phyloP scores from a whole-genome alignment of 2,329 filamentous ascomycete genomes.

The Remersonia thermophila region DNA sequence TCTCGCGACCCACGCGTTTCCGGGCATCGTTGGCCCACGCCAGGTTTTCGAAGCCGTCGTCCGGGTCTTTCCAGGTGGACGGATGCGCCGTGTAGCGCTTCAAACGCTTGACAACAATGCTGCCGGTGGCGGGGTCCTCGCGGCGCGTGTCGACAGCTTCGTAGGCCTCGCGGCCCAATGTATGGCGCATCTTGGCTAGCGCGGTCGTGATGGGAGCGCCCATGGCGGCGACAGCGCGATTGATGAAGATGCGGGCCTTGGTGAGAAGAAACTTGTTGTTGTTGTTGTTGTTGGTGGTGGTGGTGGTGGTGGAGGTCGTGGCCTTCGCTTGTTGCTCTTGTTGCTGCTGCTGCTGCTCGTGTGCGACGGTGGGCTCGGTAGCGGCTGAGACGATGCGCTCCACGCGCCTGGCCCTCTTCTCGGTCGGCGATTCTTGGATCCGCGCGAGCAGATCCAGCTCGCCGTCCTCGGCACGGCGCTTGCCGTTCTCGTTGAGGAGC shows the following conservation, averaged over 20 bases:
- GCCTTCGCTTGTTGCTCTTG: background rate
- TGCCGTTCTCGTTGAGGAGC: conserved; percentile 12
- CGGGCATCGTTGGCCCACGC: conserved; percentile 16
- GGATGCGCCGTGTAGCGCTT: conserved; percentile 12
- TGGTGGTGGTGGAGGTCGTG: background rate
- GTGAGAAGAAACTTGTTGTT: conserved; percentile 12
- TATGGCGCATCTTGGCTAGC: conserved; percentile 8
- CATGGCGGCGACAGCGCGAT: conserved; percentile 11
- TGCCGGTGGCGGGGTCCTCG: conserved; percentile 1
- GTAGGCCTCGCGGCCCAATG: conserved; percentile 4
- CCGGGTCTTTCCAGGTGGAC: background rate
- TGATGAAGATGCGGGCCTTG: conserved; percentile 7
- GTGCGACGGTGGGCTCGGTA: background rate
- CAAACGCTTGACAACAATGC: conserved; percentile 16
- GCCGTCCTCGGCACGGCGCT: conserved; percentile 14
- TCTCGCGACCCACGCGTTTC: conserved; percentile 15
- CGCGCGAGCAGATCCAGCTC: conserved; percentile 14
- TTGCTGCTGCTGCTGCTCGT: background rate
- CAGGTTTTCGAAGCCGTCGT: conserved; percentile 14
- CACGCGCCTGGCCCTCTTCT: background rate
- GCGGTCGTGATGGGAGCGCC: conserved; percentile 7
- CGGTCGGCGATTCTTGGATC: conserved; percentile 3
- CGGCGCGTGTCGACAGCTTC: conserved; percentile 12
- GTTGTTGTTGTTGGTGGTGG: no score
- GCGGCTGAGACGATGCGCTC: conserved; percentile 6